Conservation (phyloP, 495 filamentous ascomycete species). For the Clohesyomyces aquaticus region DNA sequence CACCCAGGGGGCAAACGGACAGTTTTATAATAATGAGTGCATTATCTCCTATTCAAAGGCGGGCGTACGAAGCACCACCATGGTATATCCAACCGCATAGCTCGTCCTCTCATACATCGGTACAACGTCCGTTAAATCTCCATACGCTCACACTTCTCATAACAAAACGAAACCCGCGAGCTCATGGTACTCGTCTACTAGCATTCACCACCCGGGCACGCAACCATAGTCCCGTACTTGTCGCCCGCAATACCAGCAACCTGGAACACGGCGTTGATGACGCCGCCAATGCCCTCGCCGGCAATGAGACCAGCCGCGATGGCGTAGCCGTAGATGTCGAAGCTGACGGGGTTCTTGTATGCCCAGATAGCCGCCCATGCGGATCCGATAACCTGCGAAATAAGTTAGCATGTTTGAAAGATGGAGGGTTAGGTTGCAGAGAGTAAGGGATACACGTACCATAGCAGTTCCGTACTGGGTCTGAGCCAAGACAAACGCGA, state of each 20-base stretch:
- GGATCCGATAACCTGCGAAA: conserved; percentile 63
- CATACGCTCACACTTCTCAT: too few relatives aligned
- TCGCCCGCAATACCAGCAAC: conserved; percentile 56
- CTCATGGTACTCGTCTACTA: too few relatives aligned
- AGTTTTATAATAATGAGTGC: too few relatives aligned
- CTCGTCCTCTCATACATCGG: too few relatives aligned
- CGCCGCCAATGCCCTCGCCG: conserved; percentile 68
- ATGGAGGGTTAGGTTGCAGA: too few relatives aligned
- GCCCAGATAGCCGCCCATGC: conserved; percentile 61
- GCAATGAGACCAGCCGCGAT: conserved; percentile 70
- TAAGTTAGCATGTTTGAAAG: too few relatives aligned
- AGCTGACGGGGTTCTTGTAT: conserved; percentile 58
- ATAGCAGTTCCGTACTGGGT: conserved; percentile 62
- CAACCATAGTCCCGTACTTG: conserved; percentile 53
- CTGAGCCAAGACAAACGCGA: conserved; percentile 65
- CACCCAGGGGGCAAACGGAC: background rate
- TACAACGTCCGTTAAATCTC: too few relatives aligned
- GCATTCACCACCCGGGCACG: conserved; percentile 51
- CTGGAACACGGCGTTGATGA: conserved; percentile 61
- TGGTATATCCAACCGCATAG: too few relatives aligned
- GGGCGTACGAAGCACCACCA: too few relatives aligned
- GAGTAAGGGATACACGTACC: too few relatives aligned
- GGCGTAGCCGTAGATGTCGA: conserved; percentile 67
- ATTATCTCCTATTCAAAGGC: too few relatives aligned
- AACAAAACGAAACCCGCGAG: too few relatives aligned